Percentiles rank a stretch among this genome's conserved stretches.
These are phyloP conservation scores for Macaranga tanarius DNA, from an alignment of 441 rosid genomes.

Conservation along the genomic window DNA sequence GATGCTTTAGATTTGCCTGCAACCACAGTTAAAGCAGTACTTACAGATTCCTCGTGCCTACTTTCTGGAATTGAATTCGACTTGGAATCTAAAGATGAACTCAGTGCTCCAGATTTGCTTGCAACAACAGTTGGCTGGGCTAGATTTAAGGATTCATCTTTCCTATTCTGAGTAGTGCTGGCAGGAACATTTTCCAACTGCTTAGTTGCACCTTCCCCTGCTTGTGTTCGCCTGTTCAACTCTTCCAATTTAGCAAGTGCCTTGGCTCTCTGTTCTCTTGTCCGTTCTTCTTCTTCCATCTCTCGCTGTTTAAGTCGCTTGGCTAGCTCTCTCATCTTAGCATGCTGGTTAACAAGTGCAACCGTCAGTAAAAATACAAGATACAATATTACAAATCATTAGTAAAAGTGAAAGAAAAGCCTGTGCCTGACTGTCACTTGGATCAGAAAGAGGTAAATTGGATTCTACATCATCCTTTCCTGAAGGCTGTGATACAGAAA, in stretches of 20 bases:
- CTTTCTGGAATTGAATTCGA: constrained; percentile 26
- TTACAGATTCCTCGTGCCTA: constrained; percentile 36
- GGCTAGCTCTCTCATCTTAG: constrained; percentile 73
- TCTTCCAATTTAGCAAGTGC: constrained; percentile 80
- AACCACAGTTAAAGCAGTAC: constrained; percentile 29
- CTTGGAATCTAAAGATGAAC: constrained; percentile 25
- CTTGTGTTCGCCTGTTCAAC: constrained; percentile 69
- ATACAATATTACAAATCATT: constrained; percentile 20
- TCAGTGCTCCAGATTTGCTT: constrained; percentile 28
- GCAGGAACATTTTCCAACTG: constrained; percentile 40
- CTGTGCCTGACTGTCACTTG: constrained; percentile 57
- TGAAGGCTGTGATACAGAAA: constrained; percentile 31
- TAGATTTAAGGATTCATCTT: constrained; percentile 33
- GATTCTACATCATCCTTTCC: constrained; percentile 45
- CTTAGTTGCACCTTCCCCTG: constrained; percentile 42
- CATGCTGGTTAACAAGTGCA: constrained; percentile 50
- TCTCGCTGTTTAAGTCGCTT: constrained; percentile 63
- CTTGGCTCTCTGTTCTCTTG: constrained; percentile 81
- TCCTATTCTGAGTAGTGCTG: constrained; percentile 33
- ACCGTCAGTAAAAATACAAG: constrained; percentile 24
- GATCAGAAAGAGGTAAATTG: constrained; percentile 38
- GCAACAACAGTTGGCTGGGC: constrained; percentile 29
- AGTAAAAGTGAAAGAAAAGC: constrained; percentile 22
- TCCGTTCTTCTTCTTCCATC: constrained; percentile 85
- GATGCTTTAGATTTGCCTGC: constrained; percentile 30